Evolutionary conservation across 768 basidiomycete species (phyloP), one percentile per base, ranked within the genome.

Genomic region (Mycena venus): DNA sequence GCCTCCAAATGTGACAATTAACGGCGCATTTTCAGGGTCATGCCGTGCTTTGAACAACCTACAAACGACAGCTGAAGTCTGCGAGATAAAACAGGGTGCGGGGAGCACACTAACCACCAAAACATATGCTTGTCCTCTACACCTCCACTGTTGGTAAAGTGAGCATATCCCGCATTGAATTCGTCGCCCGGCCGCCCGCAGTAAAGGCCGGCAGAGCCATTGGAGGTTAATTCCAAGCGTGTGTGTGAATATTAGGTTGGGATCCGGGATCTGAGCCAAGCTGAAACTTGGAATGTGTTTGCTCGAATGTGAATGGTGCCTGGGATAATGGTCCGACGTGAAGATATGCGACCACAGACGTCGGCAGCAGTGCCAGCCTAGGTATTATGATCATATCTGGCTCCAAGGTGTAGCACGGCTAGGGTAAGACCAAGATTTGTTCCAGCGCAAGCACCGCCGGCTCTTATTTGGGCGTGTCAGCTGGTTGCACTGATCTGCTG

Each of bases 101-200:
- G 27, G 27, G 42, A 14, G 36, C 7, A 42, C 12, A 56, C 60
- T 5, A 29, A 61, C 60, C 60, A 61, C 60, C 60, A 61, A 36
- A 61, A 61, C 60, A 61, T 61, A 42, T 61, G 60, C 60, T 61
- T 61, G 60, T 61, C 60, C 40, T 61, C 60, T 8, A 29, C 25
- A 19, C 60, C 60, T 12, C 27, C 60, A 8, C 60, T 61, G 40
- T 61, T 61, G 36, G 60, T 61, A 17, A 61, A 61, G 40, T 61
- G 60, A 14, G 60, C 60, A 29, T 61, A 61, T 42, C 60, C 60
- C 4, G 60, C 60, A 27, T 61, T 61, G 60, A 61, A 61, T 42
- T 61, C 38, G 40, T 61, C 60, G 12, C 21, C 60, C 6, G 60
- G 60, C 25, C 9, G 25, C 10, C 25, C 60, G 19, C 60, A 61